A percentile compares a stretch with the other conserved stretches of the same genome.
Evolutionary conservation across 345 rosid species (phyloP).

Genomic region (Gossypium ekmanianum): DNA sequence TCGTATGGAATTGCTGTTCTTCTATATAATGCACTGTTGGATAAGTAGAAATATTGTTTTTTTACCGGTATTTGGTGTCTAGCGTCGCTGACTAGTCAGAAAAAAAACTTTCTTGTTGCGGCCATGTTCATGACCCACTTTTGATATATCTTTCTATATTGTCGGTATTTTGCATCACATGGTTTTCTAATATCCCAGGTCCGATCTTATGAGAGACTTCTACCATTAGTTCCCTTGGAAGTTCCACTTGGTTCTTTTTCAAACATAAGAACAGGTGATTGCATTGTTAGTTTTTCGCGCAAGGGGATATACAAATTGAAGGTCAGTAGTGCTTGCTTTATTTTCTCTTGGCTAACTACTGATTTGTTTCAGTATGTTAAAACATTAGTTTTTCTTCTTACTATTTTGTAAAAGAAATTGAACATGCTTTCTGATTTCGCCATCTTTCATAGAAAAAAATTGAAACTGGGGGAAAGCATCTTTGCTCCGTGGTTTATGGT

Average conservation of each 20-base stretch:
- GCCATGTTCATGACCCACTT: not conserved
- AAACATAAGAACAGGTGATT: constrained; percentile 68
- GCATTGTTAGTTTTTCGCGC: constrained; percentile 86
- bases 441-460: constrained; percentile 46
- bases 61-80: not conserved
- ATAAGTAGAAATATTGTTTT: not conserved
- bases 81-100: not conserved
- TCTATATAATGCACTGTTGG: not conserved
- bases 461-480: constrained; percentile 63
- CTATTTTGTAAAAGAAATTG: not conserved
- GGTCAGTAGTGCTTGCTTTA: constrained; percentile 40
- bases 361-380: not conserved
- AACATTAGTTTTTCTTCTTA: not conserved
- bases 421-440: not conserved
- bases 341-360: not conserved
- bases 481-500: constrained; percentile 93
- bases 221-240: constrained; percentile 66
- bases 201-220: constrained; percentile 70
- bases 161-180: constrained; percentile 4
- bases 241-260: constrained; percentile 59
- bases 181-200: constrained; percentile 40
- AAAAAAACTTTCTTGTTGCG: not conserved
- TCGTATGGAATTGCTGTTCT: not conserved
- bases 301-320: constrained; percentile 54
- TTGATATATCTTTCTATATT: not conserved